phyloP scores from a whole-genome alignment of 2,329 filamentous ascomycete species.

The Ophiostoma tasmaniense region DNA sequence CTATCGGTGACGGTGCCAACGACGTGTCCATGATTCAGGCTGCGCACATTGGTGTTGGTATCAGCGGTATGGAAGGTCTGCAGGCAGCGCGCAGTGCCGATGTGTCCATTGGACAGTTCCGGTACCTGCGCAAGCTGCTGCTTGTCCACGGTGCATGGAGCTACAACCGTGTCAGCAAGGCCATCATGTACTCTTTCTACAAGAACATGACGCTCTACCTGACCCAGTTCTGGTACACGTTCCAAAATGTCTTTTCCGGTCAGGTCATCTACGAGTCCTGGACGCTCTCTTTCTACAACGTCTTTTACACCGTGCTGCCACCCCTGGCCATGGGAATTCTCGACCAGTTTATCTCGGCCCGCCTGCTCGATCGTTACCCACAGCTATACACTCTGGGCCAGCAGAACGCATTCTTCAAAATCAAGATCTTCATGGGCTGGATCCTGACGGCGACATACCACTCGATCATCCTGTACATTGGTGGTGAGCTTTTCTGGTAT shows the following conservation, averaged over 20 bases:
- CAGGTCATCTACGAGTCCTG: constrained; percentile 98
- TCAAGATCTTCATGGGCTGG: constrained; percentile 89
- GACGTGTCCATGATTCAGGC: constrained; percentile 99
- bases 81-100: constrained; percentile 94
- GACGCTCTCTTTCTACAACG: constrained; percentile 99
- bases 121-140: constrained; percentile 85
- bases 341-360: constrained; percentile 93
- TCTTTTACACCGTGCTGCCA: constrained; percentile 91
- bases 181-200: constrained; percentile 97
- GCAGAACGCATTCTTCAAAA: constrained; percentile 85
- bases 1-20: constrained; percentile 95
- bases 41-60: constrained; percentile 94
- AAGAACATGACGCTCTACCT: constrained; percentile 98
- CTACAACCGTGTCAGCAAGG: constrained; percentile 93
- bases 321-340: constrained; percentile 93
- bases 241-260: constrained; percentile 96
- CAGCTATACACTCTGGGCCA: constrained; percentile 92
- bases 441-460: constrained; percentile 92
- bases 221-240: constrained; percentile 99
- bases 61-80: constrained; percentile 92
- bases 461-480: constrained; percentile 84
- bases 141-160: constrained; percentile 96
- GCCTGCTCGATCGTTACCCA: constrained; percentile 87
- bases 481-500: constrained; percentile 71
- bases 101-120: constrained; percentile 91